Base-by-base conservation (phyloP, 208 protist genomes). In the Histomonas meleagridis region DNA sequence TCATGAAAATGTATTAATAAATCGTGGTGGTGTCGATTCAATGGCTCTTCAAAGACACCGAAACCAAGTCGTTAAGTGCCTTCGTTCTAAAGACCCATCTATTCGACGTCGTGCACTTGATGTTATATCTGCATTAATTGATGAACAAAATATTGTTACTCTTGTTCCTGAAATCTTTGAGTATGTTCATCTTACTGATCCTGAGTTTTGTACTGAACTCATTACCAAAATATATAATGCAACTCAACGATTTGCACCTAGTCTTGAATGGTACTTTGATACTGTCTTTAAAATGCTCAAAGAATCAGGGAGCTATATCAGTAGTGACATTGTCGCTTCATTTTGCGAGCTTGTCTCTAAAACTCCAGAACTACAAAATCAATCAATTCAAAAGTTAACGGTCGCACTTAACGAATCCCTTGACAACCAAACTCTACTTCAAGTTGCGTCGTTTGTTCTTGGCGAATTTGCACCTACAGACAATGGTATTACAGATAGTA, bases 161-260 rank as follows among this genome's bases (percentile, higher is more conserved):
- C 76, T 86, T 16, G 46, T 86, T 5, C 76, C 76, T 38, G 76
- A 86, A 86, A 86, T 86, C 55, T n/a, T 86, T 51, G 76, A 14
- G 14, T 86, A 51, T 46, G 76, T 86, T 55, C 51, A 86, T 38
- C 46, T 86, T 51, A 23, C 76, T 28, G 76, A 86, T 55, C 26
- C 46, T 7, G 76, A 86, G 55, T 86, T 86, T 46, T 46, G 76
- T 16, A 48, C 76, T 38, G 76, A 86, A 38, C 46, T 86, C 18
- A 55, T 86, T 9, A 32, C 40, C 18, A 86, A 86, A 35, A 86
- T 86, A 21, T 86, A 86, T n/a, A 55, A 40, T 38, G 76, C 76
- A 51, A 46, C 76, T 16, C 76, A 86, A 48, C 23, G 46, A 9
- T 86, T 86, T 35, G 76, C 76, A 26, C 76, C 76, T 18, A 55